Conservation (phyloP, 176 grass and related monocot species). For the Triticum aestivum region DNA sequence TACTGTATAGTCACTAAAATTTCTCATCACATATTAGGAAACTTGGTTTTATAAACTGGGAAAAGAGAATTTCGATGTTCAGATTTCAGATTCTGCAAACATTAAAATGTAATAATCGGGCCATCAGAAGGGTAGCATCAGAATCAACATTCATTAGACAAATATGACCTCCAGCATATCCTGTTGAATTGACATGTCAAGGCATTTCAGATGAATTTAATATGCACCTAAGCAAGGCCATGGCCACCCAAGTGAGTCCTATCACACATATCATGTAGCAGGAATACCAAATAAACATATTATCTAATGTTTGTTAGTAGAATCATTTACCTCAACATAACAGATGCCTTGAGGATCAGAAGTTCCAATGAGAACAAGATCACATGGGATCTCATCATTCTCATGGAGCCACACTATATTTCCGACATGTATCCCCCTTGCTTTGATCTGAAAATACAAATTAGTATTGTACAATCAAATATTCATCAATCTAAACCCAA, state of each 20-base stretch:
- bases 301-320: background rate
- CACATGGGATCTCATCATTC: slow-evolving; percentile 96
- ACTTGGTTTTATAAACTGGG: background rate
- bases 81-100: no score
- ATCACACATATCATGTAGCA: background rate
- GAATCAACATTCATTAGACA: background rate
- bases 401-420: slow-evolving; percentile 91
- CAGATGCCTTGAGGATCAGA: slow-evolving; percentile 92
- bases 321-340: slow-evolving; percentile 82
- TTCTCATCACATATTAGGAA: slow-evolving; percentile 4
- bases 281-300: slow-evolving; percentile 15
- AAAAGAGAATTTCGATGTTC: background rate
- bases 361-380: slow-evolving; percentile 83
- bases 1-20: background rate
- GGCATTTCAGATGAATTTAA: background rate
- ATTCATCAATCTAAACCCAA: slow-evolving; percentile 24
- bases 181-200: slow-evolving; percentile 16
- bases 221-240: background rate
- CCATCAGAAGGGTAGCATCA: background rate
- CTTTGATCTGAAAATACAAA: slow-evolving; percentile 57
- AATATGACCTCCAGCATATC: background rate
- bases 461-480: slow-evolving; percentile 25
- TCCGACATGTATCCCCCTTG: slow-evolving; percentile 85
- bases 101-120: background rate
- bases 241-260: background rate